Conservation (phyloP, 139 green algal species). For the Picocystis salinarum region DNA sequence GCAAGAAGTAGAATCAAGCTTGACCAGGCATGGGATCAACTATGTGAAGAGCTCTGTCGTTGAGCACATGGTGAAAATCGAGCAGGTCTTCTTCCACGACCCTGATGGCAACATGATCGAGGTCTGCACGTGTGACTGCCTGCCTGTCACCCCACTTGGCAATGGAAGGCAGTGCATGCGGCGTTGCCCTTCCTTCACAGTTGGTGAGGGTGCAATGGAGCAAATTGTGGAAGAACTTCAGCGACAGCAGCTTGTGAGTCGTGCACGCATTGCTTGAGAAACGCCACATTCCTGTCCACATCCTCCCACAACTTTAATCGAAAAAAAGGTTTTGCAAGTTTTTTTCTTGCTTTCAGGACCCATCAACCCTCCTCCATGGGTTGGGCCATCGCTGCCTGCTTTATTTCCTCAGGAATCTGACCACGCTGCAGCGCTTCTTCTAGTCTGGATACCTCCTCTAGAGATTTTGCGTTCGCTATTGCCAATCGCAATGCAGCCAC, state of each 20-base stretch:
- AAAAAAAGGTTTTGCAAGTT: too few species aligned
- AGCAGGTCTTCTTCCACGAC: slow-evolving; percentile 28
- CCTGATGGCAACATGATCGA: slow-evolving; percentile 24
- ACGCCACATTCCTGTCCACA: too few species aligned
- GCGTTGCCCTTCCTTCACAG: too few species aligned
- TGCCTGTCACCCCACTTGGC: slow-evolving; percentile 12
- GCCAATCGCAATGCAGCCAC: slow-evolving; percentile 41
- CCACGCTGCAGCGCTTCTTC: slow-evolving; percentile 62
- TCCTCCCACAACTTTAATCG: too few species aligned
- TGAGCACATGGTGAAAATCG: slow-evolving; percentile 11
- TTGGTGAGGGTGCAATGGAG: too few species aligned
- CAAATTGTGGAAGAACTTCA: too few species aligned
- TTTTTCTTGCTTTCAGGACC: too few species aligned
- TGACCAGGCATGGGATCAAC: slow-evolving; percentile 9
- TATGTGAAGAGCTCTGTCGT: slow-evolving; percentile 13
- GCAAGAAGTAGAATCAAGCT: slow-evolving; percentile 14
- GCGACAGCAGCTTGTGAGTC: too few species aligned
- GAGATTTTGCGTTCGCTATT: slow-evolving; percentile 67
- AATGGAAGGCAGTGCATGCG: too few species aligned
- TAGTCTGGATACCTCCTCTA: slow-evolving; percentile 69
- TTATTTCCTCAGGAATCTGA: slow-evolving; percentile 36
- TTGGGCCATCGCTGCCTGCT: slow-evolving; percentile 1
- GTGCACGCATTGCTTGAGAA: too few species aligned
- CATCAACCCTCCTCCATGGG: slow-evolving; percentile 7
- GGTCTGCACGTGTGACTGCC: slow-evolving; percentile 19